Evolutionary conservation across 192 early-diverging fungal genomes (phyloP), one percentile per base, ranked within the genome.

Genomic region (Backusella tuberculispora): DNA sequence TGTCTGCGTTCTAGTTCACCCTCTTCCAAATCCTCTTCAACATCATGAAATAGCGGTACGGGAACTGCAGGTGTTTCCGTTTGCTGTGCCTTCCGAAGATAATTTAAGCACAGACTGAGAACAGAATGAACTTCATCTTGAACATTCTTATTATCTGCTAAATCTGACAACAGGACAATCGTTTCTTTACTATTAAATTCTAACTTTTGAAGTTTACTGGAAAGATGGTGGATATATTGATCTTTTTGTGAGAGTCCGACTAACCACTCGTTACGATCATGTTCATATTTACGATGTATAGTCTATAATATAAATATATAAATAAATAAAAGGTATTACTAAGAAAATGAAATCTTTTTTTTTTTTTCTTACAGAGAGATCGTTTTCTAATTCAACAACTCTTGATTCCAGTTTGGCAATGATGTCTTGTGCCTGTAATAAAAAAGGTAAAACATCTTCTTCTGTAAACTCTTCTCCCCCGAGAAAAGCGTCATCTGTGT

Each of bases 161-260:
- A 26, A 43, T 82, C 81, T 37, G 74, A 75, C 69, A 85, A 45
- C n/a, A 81, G 63, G 10, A 85, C 76, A 74, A 85, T 85, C 6
- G 76, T 80, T 48, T 85, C 74, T 63, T 80, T 78, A 56, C 71
- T 81, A 63, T 83, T 83, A 66, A 83, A 85, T 56, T 85, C 84
- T 45, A 79, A 66, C 17, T 76, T 63, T 40, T 83, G 80, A 29
- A 83, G 46, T 68, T 83, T 81, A 9, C 78, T 83, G 47, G 82
- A 78, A 17, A 85, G 64, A 40, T 79, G 73, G 50, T 85, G 79
- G 26, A 85, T 83, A 41, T 81, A 83, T 53, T 81, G 76, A 45
- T 85, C 84, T 66, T 83, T 85, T 73, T 85, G 82, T 34, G 79
- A 80, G 17, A 85, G 71, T 13, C 83, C 84, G 38, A 81, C 78